phyloP scores from a whole-genome alignment of 352 stramenopile genomes.

The Lagenidium giganteum region DNA sequence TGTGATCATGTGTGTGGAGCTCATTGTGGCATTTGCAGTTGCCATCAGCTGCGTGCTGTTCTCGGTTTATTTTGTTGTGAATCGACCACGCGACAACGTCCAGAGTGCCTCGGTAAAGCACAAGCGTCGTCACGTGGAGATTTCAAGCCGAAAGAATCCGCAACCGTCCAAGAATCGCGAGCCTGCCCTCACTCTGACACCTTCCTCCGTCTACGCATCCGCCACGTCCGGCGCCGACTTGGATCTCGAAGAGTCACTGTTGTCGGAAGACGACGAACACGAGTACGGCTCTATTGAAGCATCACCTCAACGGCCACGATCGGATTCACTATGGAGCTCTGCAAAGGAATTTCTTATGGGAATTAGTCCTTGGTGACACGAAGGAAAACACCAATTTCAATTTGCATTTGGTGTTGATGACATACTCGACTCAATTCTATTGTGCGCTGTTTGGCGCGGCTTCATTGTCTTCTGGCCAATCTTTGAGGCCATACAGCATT shows the following conservation, averaged over 20 bases:
- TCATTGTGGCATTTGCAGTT: slow-evolving; percentile 78
- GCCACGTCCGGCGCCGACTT: slow-evolving; percentile 14
- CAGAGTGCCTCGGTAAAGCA: no score
- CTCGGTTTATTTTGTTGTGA: slow-evolving; percentile 85
- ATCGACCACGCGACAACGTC: slow-evolving; percentile 55
- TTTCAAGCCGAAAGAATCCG: not conserved
- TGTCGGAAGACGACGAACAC: slow-evolving; percentile 60
- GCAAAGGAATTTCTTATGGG: slow-evolving; percentile 49
- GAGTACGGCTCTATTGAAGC: slow-evolving; percentile 67
- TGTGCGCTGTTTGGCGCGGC: slow-evolving; percentile 2
- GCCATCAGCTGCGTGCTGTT: slow-evolving; percentile 80
- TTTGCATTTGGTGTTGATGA: not conserved
- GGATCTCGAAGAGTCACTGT: slow-evolving; percentile 70
- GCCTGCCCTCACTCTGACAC: no score
- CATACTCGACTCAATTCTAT: not conserved
- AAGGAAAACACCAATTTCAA: not conserved
- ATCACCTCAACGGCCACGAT: not conserved
- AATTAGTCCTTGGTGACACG: slow-evolving; percentile 69
- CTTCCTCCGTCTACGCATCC: slow-evolving; percentile 2
- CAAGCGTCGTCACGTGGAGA: not conserved
- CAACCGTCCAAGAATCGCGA: slow-evolving; percentile 3
- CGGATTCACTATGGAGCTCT: slow-evolving; percentile 29
- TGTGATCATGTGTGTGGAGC: slow-evolving; percentile 83
- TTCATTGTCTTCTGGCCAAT: slow-evolving; percentile 24
- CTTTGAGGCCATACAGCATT: slow-evolving; percentile 27